Percentiles rank a stretch among this genome's conserved stretches.
These are phyloP conservation scores for Pseudonitzschia pungens DNA, from an alignment of 108 stramenopile species.

Conservation along the genomic window DNA sequence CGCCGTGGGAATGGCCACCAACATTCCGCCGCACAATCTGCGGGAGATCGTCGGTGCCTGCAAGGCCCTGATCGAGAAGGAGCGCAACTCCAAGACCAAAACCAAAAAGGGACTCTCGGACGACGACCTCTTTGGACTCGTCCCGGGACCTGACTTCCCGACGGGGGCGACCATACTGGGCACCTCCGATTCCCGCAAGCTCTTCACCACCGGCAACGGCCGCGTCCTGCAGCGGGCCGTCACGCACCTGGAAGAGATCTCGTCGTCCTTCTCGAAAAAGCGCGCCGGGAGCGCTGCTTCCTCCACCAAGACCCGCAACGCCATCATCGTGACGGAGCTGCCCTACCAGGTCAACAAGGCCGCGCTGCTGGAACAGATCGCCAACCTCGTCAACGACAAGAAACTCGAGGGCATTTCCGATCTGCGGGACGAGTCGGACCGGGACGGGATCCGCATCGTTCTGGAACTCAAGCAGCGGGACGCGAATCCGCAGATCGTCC, in stretches of 20 bases:
- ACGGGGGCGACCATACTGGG: slow-evolving; percentile 90
- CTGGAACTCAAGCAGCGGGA: slow-evolving; percentile 92
- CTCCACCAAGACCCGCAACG: slow-evolving; percentile 59
- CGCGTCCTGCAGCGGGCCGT: slow-evolving; percentile 83
- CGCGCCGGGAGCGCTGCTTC: no score
- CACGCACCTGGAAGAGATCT: slow-evolving; percentile 81
- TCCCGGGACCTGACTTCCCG: slow-evolving; percentile 97
- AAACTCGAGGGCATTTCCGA: slow-evolving; percentile 89
- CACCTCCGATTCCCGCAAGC: slow-evolving; percentile 65
- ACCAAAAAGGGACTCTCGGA: slow-evolving; percentile 48
- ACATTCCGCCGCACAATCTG: slow-evolving; percentile 96
- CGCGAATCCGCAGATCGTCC: slow-evolving; percentile 83
- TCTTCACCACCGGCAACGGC: slow-evolving; percentile 92
- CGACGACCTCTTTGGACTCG: slow-evolving; percentile 62
- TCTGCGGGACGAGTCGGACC: slow-evolving; percentile 91
- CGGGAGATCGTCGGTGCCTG: slow-evolving; percentile 86
- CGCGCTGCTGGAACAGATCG: slow-evolving; percentile 92
- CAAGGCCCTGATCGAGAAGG: slow-evolving; percentile 56
- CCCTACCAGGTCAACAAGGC: slow-evolving; percentile 97
- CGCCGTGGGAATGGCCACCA: slow-evolving; percentile 94
- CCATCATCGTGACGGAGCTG: slow-evolving; percentile 93
- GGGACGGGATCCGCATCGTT: slow-evolving; percentile 97
- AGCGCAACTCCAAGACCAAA: slow-evolving; percentile 12
- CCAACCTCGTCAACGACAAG: slow-evolving; percentile 93
- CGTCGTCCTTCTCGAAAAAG: slow-evolving; percentile 22